Conservation (phyloP, 1,284 basidiomycete species). For the Trametes polyzona region DNA sequence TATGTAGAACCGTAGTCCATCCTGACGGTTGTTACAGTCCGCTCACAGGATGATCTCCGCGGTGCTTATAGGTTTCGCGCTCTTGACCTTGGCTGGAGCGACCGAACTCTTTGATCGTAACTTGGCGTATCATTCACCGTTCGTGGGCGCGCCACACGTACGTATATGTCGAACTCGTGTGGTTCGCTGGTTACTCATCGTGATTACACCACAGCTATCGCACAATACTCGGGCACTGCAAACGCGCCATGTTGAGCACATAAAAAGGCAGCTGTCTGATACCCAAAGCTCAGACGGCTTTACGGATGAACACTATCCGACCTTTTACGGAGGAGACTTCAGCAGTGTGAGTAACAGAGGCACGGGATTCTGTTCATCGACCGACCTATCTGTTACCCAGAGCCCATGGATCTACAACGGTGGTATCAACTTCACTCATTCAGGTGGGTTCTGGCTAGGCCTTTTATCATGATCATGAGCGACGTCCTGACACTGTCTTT, state of each 20-base stretch:
- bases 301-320: slow-evolving; percentile 55
- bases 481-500: neutral
- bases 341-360: slow-evolving; percentile 44
- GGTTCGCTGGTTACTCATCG: neutral
- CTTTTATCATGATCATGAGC: neutral
- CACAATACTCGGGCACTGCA: slow-evolving; percentile 45
- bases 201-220: slow-evolving; percentile 38
- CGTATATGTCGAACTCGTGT: too few species aligned
- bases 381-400: slow-evolving; percentile 31
- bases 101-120: slow-evolving; percentile 47
- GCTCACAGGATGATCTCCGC: slow-evolving; percentile 11
- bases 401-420: slow-evolving; percentile 56
- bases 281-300: slow-evolving; percentile 42
- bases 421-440: slow-evolving; percentile 59
- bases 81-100: slow-evolving; percentile 27
- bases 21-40: neutral
- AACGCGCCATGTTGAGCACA: slow-evolving; percentile 42
- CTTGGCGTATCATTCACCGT: slow-evolving; percentile 53
- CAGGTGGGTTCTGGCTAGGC: slow-evolving; percentile 40
- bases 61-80: slow-evolving; percentile 3
- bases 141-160: slow-evolving; percentile 46
- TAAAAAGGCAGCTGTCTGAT: slow-evolving; percentile 41
- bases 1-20: too few species aligned
- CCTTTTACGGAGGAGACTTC: slow-evolving; percentile 57
- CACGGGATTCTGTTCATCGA: too few species aligned